Base-by-base conservation (phyloP, 208 protist species). In the Trypanosoma brucei region DNA sequence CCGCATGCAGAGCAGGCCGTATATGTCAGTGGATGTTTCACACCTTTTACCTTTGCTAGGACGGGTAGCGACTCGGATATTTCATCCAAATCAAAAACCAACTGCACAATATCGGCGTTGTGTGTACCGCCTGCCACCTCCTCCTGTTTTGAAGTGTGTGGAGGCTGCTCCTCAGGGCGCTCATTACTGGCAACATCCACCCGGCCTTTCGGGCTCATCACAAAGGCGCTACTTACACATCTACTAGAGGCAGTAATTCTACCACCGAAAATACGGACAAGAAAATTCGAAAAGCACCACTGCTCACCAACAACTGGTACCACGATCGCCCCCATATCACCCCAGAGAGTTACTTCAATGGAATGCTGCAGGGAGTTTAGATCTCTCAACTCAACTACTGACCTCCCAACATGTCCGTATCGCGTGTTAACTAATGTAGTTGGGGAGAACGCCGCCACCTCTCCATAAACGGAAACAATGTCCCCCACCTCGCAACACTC, bases 341-440 rank as follows among this genome's bases (percentile, higher is more conserved):
- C 84, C 86, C 89, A 95, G 2, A 92, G 68, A 3, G 86, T 93
- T 37, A 88, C 66, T 3, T 92, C 84, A 3, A 89, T 62, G 22
- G 55, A 54, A 52, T 13, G 48, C 33, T 37, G 51, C 13, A 49
- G 33, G 11, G 46, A 38, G 30, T 36, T 22, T 31, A 11, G 38
- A 36, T 83, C 65, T 35, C 58, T 55, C 8, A 95, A 48, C 11
- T 63, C 64, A 31, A 93, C 45, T 4, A 59, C 61, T 0, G 59
- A 46, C 1, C 78, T 73, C 65, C 73, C 70, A 36, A 93, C 86
- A 14, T 78, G 78, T 3, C 89, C 86, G 2, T 76, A 68, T 55
- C 81, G 82, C 0, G 89, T 93, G 46, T 75, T 68, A 13, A 86
- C 70, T 7, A 79, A 59, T 2, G 58, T 49, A 14, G 38, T 55